A percentile compares a stretch with the other conserved stretches of the same genome.
phyloP scores from a whole-genome alignment of 306 rosid genomes.

The Fragaria nilgerrensis region DNA sequence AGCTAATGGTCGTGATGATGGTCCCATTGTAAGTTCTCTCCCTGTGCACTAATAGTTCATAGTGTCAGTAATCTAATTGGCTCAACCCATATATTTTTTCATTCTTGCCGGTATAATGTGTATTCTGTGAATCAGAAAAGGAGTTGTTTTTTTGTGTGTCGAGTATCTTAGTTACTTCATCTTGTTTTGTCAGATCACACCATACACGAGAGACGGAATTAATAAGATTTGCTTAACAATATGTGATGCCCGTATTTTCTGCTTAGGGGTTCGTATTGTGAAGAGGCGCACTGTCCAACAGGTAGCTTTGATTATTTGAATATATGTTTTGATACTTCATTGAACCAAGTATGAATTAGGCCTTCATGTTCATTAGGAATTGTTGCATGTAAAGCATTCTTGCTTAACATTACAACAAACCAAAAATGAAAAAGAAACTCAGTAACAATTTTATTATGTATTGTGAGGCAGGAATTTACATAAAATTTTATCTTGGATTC shows the following conservation, averaged over 20 bases:
- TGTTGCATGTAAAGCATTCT: conserved; percentile 1
- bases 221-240: conserved; percentile 86
- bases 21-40: conserved; percentile 77
- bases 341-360: not conserved
- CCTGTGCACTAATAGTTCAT: not conserved
- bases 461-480: not conserved
- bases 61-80: conserved; percentile 5
- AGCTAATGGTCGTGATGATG: conserved; percentile 98
- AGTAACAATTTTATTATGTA: not conserved
- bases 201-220: conserved; percentile 74
- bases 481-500: not conserved
- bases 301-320: conserved; percentile 39
- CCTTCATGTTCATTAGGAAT: not conserved
- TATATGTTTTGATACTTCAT: not conserved
- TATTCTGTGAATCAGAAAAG: not conserved
- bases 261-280: conserved; percentile 94
- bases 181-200: conserved; percentile 70
- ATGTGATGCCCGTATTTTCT: conserved; percentile 84
- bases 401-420: not conserved
- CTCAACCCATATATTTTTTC: conserved; percentile 1
- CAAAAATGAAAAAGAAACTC: not conserved
- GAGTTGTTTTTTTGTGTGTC: not conserved
- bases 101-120: not conserved
- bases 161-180: conserved; percentile 21
- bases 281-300: conserved; percentile 73